phyloP scores from a whole-genome alignment of 108 stramenopile species.

The Schizochytrium sp. region DNA sequence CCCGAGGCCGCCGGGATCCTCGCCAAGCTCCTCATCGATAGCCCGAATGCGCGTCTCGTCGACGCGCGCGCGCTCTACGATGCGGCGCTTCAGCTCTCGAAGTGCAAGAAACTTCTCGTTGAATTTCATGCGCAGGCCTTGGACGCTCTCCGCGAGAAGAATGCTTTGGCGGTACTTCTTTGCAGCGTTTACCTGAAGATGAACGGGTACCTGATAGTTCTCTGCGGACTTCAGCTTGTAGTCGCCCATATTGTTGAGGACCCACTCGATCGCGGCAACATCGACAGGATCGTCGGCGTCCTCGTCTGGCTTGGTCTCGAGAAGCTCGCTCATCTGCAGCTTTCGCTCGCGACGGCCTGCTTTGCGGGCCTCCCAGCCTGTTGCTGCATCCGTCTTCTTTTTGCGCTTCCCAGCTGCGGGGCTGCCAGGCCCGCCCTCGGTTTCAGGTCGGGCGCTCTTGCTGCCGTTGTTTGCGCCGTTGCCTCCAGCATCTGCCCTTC shows the following conservation, averaged over 20 bases:
- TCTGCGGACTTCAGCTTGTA: slow-evolving; percentile 50
- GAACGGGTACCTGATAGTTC: slow-evolving; percentile 49
- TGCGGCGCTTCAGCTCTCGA: slow-evolving; percentile 28
- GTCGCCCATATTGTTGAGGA: slow-evolving; percentile 39
- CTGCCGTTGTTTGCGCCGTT: neutral
- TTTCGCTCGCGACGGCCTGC: slow-evolving; percentile 30
- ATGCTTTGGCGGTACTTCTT: slow-evolving; percentile 48
- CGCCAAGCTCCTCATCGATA: neutral
- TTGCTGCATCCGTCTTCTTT: slow-evolving; percentile 20
- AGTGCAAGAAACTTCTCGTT: slow-evolving; percentile 41
- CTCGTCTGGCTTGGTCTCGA: slow-evolving; percentile 30
- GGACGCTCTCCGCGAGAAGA: slow-evolving; percentile 36
- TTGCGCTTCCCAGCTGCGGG: neutral
- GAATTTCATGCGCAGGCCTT: slow-evolving; percentile 35
- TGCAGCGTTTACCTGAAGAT: slow-evolving; percentile 44
- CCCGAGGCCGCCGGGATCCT: neutral
- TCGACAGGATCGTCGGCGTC: slow-evolving; percentile 48
- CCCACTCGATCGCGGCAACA: slow-evolving; percentile 34
- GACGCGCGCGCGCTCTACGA: neutral
- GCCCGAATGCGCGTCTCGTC: neutral
- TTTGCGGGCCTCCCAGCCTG: slow-evolving; percentile 41
- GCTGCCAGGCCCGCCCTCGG: neutral
- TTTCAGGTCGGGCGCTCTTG: neutral
- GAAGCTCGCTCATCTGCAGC: slow-evolving; percentile 12
- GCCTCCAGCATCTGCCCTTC: neutral